A percentile compares a stretch with the other conserved stretches of the same genome.
Conservation (phyloP, 208 protist species). For the Acanthamoeba lugdunensis region DNA sequence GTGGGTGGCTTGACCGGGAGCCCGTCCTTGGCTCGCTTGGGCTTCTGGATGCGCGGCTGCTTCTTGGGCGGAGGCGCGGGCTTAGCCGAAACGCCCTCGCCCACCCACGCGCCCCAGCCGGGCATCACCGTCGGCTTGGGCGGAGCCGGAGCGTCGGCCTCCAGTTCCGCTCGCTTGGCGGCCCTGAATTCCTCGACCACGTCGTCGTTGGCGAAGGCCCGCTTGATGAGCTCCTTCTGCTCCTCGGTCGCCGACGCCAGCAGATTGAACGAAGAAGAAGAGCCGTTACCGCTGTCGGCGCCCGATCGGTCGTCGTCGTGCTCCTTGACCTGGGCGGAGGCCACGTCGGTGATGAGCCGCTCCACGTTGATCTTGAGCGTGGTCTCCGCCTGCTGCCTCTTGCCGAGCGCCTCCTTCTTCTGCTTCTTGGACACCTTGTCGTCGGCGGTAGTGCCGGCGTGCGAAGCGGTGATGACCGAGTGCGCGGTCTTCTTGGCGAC, state of each 20-base stretch:
- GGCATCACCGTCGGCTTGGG: conserved; percentile 17
- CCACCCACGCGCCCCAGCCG: conserved; percentile 69
- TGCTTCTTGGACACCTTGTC: conserved; percentile 58
- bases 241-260: conserved; percentile 66
- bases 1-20: conserved; percentile 34
- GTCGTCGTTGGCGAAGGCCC: conserved; percentile 74
- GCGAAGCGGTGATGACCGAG: conserved; percentile 18
- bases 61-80: neutral
- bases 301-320: conserved; percentile 56
- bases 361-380: conserved; percentile 56
- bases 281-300: neutral
- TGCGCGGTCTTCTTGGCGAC: conserved; percentile 46
- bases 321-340: neutral
- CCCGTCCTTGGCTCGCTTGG: conserved; percentile 1
- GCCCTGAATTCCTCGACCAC: conserved; percentile 70
- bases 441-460: neutral
- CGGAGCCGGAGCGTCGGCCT: neutral
- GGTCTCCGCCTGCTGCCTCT: conserved; percentile 32
- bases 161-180: conserved; percentile 29
- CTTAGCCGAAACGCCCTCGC: conserved; percentile 28
- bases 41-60: conserved; percentile 63
- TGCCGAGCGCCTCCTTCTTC: conserved; percentile 45
- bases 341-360: conserved; percentile 61
- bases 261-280: conserved; percentile 46
- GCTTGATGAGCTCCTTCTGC: conserved; percentile 75